phyloP scores from a whole-genome alignment of 495 filamentous ascomycete genomes.

The Thermothielavioides terrestris region DNA sequence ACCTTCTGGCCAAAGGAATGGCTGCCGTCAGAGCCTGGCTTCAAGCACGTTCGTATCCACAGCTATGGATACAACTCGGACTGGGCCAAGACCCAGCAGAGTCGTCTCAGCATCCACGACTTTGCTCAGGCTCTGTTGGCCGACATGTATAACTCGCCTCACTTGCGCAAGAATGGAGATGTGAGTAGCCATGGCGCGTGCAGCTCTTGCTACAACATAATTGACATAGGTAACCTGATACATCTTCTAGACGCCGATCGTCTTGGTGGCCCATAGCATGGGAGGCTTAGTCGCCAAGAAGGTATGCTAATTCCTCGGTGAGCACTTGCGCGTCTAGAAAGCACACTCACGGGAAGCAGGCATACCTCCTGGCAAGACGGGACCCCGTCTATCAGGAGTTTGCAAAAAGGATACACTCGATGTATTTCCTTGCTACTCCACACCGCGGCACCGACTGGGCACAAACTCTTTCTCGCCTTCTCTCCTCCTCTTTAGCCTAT shows the following conservation, averaged over 20 bases:
- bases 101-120: constrained; percentile 19
- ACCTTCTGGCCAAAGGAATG: constrained; percentile 28
- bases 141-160: constrained; percentile 13
- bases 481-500: constrained; percentile 5
- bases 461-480: not conserved
- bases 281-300: constrained; percentile 26
- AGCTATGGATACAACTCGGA: constrained; percentile 27
- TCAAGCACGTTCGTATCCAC: constrained; percentile 22
- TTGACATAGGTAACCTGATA: not conserved
- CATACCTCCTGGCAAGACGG: constrained; percentile 20
- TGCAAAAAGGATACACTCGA: constrained; percentile 15
- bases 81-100: constrained; percentile 14
- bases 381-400: constrained; percentile 16
- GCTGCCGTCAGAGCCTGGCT: constrained; percentile 22
- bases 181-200: constrained; percentile 5
- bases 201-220: not conserved
- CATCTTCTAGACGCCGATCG: constrained; percentile 17
- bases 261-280: constrained; percentile 27
- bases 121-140: constrained; percentile 21
- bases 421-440: constrained; percentile 26
- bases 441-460: constrained; percentile 20
- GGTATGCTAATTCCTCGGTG: constrained; percentile 2
- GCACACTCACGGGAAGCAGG: constrained; percentile 13
- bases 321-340: not conserved
- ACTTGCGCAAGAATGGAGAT: constrained; percentile 14